These are phyloP conservation scores for Serendipita indica DNA, from an alignment of 768 basidiomycete species.

Conservation along the genomic window DNA sequence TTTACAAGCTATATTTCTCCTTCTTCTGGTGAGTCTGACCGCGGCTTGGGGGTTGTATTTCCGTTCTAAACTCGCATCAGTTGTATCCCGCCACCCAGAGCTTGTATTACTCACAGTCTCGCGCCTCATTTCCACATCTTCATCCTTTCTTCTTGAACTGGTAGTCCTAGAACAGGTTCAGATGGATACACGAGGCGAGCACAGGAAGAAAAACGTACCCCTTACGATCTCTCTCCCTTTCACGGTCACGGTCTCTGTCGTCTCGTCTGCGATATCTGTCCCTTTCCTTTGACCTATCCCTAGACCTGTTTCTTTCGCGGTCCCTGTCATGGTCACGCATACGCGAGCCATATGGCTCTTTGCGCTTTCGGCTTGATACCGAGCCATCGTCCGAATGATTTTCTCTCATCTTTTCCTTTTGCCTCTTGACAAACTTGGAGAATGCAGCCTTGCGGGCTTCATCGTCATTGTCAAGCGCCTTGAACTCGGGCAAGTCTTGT, in stretches of 20 bases:
- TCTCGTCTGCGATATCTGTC: slow-evolving; percentile 10
- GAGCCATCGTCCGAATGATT: slow-evolving; percentile 68
- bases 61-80: slow-evolving; percentile 45
- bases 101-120: slow-evolving; percentile 25
- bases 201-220: too few relatives aligned
- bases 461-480: slow-evolving; percentile 71
- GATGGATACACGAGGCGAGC: too few relatives aligned
- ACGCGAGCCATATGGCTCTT: slow-evolving; percentile 39
- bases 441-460: slow-evolving; percentile 70
- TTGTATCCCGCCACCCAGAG: too few relatives aligned
- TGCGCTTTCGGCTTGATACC: slow-evolving; percentile 63
- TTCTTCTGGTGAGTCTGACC: slow-evolving; percentile 71
- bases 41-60: slow-evolving; percentile 20
- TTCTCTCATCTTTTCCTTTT: slow-evolving; percentile 48
- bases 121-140: slow-evolving; percentile 28
- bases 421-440: slow-evolving; percentile 73
- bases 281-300: slow-evolving; percentile 10
- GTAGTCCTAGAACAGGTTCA: too few relatives aligned
- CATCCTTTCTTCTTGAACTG: slow-evolving; percentile 22
- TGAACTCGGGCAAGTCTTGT: slow-evolving; percentile 71
- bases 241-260: slow-evolving; percentile 13
- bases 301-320: slow-evolving; percentile 11
- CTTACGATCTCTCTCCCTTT: slow-evolving; percentile 13
- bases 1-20: slow-evolving; percentile 55
- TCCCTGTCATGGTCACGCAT: slow-evolving; percentile 14